These are phyloP conservation scores for Stenocarpella maydis DNA, from an alignment of 2,329 filamentous ascomycete genomes.

Conservation along the genomic window DNA sequence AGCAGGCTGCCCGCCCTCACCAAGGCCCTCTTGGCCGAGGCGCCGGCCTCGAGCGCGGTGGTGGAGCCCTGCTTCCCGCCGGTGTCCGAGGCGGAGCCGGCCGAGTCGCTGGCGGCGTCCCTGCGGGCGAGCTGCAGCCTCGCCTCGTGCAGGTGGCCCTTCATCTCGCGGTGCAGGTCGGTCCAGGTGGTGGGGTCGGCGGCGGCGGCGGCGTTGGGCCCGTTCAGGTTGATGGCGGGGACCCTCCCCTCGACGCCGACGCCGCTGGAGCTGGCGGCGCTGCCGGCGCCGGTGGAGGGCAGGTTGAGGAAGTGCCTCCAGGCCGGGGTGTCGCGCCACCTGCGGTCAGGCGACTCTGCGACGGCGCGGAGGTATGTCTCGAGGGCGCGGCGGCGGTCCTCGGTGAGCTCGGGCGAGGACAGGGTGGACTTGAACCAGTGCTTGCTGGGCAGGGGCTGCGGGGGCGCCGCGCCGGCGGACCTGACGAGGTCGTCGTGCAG, in stretches of 20 bases:
- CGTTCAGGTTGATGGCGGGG: slow-evolving; percentile 47
- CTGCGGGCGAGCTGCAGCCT: slow-evolving; percentile 71
- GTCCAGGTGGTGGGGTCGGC: slow-evolving; percentile 76
- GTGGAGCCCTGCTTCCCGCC: slow-evolving; percentile 50
- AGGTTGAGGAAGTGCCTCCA: slow-evolving; percentile 81
- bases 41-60: slow-evolving; percentile 67
- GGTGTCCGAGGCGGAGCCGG: slow-evolving; percentile 41
- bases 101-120: slow-evolving; percentile 62
- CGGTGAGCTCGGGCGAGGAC: slow-evolving; percentile 73
- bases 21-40: slow-evolving; percentile 77
- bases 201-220: slow-evolving; percentile 52
- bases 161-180: slow-evolving; percentile 78
- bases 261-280: slow-evolving; percentile 56
- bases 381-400: slow-evolving; percentile 72
- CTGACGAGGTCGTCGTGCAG: slow-evolving; percentile 71
- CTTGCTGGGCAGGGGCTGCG: slow-evolving; percentile 73
- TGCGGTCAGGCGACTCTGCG: slow-evolving; percentile 74
- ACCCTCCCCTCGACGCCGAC: slow-evolving; percentile 42
- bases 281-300: slow-evolving; percentile 58
- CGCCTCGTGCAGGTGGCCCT: slow-evolving; percentile 73
- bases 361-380: slow-evolving; percentile 78
- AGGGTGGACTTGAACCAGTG: slow-evolving; percentile 81
- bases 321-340: slow-evolving; percentile 77
- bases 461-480: slow-evolving; percentile 70
- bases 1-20: slow-evolving; percentile 73